A percentile compares a stretch with the other conserved stretches of the same genome.
Conservation (phyloP, 192 early-diverging fungal genomes). For the Dispira simplex region DNA sequence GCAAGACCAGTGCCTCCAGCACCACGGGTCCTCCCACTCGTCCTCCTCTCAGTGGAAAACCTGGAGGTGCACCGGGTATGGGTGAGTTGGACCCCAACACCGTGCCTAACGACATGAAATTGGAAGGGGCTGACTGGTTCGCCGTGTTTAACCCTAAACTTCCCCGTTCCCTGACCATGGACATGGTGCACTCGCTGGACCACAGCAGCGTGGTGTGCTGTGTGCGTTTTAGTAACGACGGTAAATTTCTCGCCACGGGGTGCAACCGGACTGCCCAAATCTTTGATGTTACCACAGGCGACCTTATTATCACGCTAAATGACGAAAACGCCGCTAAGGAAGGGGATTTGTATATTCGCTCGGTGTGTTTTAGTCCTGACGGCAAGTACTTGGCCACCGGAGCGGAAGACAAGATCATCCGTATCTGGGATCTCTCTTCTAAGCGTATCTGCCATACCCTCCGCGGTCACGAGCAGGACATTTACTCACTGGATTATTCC, state of each 20-base stretch:
- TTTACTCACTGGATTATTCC: constrained; percentile 91
- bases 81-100: constrained; percentile 68
- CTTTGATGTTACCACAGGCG: constrained; percentile 67
- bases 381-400: constrained; percentile 81
- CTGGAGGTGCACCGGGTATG: constrained; percentile 26
- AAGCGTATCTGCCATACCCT: constrained; percentile 63
- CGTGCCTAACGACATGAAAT: constrained; percentile 54
- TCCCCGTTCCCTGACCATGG: constrained; percentile 42
- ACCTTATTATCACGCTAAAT: constrained; percentile 57
- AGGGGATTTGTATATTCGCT: constrained; percentile 88
- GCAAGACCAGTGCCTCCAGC: constrained; percentile 23
- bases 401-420: constrained; percentile 73
- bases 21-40: constrained; percentile 24
- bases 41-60: constrained; percentile 15
- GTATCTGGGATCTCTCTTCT: constrained; percentile 76
- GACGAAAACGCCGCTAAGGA: constrained; percentile 62
- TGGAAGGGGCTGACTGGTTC: constrained; percentile 78
- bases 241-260: constrained; percentile 82
- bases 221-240: constrained; percentile 88
- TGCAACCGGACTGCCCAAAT: constrained; percentile 84
- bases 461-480: constrained; percentile 87
- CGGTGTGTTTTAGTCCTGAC: constrained; percentile 87
- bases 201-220: constrained; percentile 90
- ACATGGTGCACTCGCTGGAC: constrained; percentile 41
- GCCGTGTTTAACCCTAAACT: constrained; percentile 62